Evolutionary conservation across 257 asterid genomes (phyloP).

Genomic region (Nicotiana otophora): DNA sequence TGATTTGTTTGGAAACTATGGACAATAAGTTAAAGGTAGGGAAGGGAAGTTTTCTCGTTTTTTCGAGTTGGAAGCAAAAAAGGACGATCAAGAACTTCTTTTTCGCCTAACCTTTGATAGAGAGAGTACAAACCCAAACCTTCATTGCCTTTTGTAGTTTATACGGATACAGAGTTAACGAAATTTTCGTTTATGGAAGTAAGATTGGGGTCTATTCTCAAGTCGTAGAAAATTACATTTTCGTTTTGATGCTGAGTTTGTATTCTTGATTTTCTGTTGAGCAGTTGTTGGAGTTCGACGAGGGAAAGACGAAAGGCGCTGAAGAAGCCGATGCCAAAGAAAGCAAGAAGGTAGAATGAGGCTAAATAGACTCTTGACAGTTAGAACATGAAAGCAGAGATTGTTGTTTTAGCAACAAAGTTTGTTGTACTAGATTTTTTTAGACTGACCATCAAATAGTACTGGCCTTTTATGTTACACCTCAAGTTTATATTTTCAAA

Average conservation of each 20-base stretch:
- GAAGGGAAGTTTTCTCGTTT: not conserved
- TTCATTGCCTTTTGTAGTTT: not conserved
- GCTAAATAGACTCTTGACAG: not conserved
- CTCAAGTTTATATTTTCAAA: not conserved
- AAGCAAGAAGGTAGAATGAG: conserved; percentile 21
- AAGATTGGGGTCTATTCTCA: not conserved
- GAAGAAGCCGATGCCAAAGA: conserved; percentile 9
- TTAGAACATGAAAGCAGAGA: not conserved
- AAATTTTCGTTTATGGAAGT: not conserved
- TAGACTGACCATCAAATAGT: not conserved
- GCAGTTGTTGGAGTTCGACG: conserved; percentile 28
- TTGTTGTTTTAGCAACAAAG: conserved; percentile 1
- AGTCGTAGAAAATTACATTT: not conserved
- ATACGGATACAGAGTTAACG: too few relatives aligned
- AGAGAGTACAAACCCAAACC: not conserved
- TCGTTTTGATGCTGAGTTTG: not conserved
- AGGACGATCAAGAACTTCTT: too few relatives aligned
- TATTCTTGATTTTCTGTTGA: not conserved
- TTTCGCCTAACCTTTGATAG: not conserved
- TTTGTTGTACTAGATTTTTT: conserved; percentile 2
- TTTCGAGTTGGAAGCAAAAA: not conserved
- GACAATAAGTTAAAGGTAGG: not conserved
- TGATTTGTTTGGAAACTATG: not conserved
- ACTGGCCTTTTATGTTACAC: conserved; percentile 5
- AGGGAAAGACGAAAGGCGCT: conserved; percentile 8